phyloP scores from a whole-genome alignment of 2,329 filamentous ascomycete genomes.

The Camillea tinctor region DNA sequence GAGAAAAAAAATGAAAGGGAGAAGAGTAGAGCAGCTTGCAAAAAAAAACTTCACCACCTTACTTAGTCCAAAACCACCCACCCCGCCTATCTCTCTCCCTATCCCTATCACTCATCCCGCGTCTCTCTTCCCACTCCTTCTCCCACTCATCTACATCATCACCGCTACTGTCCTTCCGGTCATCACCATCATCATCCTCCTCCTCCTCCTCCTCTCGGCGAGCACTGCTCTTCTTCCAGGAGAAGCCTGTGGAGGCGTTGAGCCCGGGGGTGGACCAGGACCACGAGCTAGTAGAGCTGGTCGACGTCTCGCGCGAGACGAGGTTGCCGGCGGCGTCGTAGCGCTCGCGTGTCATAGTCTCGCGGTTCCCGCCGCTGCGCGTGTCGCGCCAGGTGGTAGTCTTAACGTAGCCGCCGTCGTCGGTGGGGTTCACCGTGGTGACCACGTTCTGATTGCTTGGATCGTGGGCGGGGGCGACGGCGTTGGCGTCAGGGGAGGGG shows the following conservation, averaged over 20 bases:
- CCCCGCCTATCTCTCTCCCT: constrained; percentile 3
- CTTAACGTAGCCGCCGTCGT: constrained; percentile 25
- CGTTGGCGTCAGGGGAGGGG: no score
- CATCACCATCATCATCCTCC: background rate
- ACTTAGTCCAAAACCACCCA: constrained; percentile 24
- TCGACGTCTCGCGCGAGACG: constrained; percentile 11
- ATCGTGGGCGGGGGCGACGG: background rate
- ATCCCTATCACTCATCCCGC: background rate
- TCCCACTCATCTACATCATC: background rate
- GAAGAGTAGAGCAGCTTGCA: background rate
- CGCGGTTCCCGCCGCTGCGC: constrained; percentile 9
- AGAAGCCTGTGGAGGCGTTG: constrained; percentile 7
- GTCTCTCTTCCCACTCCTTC: background rate
- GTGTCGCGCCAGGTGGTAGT: constrained; percentile 13
- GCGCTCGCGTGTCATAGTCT: constrained; percentile 10
- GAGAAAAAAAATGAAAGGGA: no score
- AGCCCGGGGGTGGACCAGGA: constrained; percentile 16
- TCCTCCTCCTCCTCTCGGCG: background rate
- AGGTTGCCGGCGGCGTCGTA: constrained; percentile 25
- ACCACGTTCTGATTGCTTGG: background rate
- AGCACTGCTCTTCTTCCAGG: constrained; percentile 4
- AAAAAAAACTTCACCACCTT: background rate
- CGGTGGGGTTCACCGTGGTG: constrained; percentile 12
- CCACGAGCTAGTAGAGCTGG: constrained; percentile 2
- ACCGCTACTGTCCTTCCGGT: background rate